These are phyloP conservation scores for Xylaria telfairii DNA, from an alignment of 495 filamentous ascomycete genomes.

Conservation along the genomic window DNA sequence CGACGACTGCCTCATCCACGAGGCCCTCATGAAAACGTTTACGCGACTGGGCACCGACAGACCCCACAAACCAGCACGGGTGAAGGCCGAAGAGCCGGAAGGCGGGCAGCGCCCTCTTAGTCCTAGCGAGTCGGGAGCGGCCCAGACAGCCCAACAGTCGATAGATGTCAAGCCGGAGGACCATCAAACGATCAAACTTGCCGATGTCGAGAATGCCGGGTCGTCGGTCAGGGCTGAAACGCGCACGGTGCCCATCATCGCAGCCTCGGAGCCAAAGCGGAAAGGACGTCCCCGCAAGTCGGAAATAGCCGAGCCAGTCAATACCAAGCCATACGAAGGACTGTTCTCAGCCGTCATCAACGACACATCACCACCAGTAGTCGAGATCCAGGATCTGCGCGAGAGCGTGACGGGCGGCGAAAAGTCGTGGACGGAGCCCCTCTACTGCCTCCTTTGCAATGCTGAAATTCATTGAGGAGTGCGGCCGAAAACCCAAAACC, in stretches of 20 bases:
- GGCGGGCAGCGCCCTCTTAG: conserved; percentile 49
- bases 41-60: conserved; percentile 53
- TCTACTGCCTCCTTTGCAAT: conserved; percentile 51
- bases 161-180: conserved; percentile 55
- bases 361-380: conserved; percentile 40
- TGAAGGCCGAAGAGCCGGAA: conserved; percentile 46
- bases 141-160: conserved; percentile 48
- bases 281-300: conserved; percentile 42
- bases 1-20: conserved; percentile 63
- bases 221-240: conserved; percentile 28
- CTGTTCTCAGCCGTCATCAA: conserved; percentile 50
- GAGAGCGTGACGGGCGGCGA: conserved; percentile 48
- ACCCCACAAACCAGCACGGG: conserved; percentile 43
- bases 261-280: conserved; percentile 31
- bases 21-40: conserved; percentile 54
- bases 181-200: conserved; percentile 31
- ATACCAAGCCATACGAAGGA: conserved; percentile 49
- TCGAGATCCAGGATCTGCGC: conserved; percentile 53
- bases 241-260: conserved; percentile 22
- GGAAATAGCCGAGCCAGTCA: conserved; percentile 36
- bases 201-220: conserved; percentile 29
- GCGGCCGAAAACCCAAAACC: no score
- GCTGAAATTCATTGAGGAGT: conserved; percentile 41
- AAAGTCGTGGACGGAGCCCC: conserved; percentile 54
- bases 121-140: conserved; percentile 50